Evolutionary conservation across 345 rosid species (phyloP), one percentile per base, ranked within the genome.

Genomic region (Populus tremula): DNA sequence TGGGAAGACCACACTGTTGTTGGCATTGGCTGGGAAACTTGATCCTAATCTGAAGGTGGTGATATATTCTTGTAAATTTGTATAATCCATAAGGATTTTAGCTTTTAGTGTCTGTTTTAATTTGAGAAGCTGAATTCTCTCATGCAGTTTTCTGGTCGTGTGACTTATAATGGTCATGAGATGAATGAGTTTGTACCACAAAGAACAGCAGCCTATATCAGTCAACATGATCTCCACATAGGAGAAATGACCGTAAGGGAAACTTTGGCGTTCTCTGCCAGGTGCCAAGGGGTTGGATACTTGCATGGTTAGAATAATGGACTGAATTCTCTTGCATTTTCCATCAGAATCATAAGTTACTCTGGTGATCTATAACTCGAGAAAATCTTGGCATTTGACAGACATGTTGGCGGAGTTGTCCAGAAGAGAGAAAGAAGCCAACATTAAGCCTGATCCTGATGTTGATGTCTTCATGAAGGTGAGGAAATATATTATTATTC

Each of bases 401-500:
- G 98, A 89, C n/a, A 75, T 90, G 90, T 78, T 93, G 71, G 82
- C 84, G 1, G 98, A 93, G 85, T 84, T 93, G 74, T 81, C 86
- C 7, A 87, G 97, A 83, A 92, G 98, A 84, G 98, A 93, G 76
- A 93, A 87, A 56, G 91, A 84, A 36, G 93, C 93, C 63, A 88
- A 89, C 70, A 92, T 93, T 43, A 89, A 86, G 83, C 98, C 98
- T 27, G 97, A 93, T 87, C 88, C 86, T 35, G 95, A 93, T 80
- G 64, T 93, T 73, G 98, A 91, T 83, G 81, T 93, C 65, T 93
- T 82, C 90, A 89, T 90, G 97, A 93, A 92, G 82, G 99, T 94
- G 63, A 78, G 76, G 59, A 64, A 64, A 67, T 16, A 17, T 23
- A n/a, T 7, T 71, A 25, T 0, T 39, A 18, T 23, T 35, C 33